Evolutionary conservation across 2,329 filamentous ascomycete species (phyloP).

Genomic region (Phoma sp.): DNA sequence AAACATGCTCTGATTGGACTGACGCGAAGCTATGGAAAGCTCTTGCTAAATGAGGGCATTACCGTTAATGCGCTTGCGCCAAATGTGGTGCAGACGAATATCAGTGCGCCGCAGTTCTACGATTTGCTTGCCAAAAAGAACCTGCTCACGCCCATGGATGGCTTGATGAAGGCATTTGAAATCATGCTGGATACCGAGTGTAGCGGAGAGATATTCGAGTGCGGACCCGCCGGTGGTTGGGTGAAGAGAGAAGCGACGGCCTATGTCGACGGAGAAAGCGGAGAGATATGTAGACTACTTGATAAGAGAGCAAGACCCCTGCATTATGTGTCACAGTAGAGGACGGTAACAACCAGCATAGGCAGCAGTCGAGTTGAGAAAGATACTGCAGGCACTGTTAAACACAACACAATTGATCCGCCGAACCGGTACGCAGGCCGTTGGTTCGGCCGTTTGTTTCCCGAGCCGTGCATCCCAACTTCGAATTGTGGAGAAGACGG

Average conservation of each 20-base stretch:
- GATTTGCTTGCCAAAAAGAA: slow-evolving; percentile 42
- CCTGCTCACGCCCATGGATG: slow-evolving; percentile 49
- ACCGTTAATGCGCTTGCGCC: slow-evolving; percentile 53
- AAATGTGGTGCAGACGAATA: slow-evolving; percentile 50
- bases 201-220: slow-evolving; percentile 52
- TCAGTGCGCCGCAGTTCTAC: slow-evolving; percentile 49
- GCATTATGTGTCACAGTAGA: slow-evolving; percentile 11
- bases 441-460: slow-evolving; percentile 6
- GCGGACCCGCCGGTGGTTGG: slow-evolving; percentile 47
- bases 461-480: slow-evolving; percentile 14
- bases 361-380: too few species aligned
- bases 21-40: slow-evolving; percentile 50
- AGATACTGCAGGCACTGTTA: too few species aligned
- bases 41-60: slow-evolving; percentile 49
- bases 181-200: slow-evolving; percentile 41
- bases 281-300: slow-evolving; percentile 22
- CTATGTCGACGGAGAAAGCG: slow-evolving; percentile 41
- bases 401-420: background rate
- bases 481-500: slow-evolving; percentile 12
- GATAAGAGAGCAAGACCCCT: slow-evolving; percentile 7
- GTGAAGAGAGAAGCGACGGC: slow-evolving; percentile 33
- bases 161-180: slow-evolving; percentile 50
- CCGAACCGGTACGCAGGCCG: slow-evolving; percentile 3
- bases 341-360: too few species aligned
- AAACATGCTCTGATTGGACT: slow-evolving; percentile 51